Base-by-base conservation (phyloP, 176 grass and related monocot species). In the Phragmites australis region DNA sequence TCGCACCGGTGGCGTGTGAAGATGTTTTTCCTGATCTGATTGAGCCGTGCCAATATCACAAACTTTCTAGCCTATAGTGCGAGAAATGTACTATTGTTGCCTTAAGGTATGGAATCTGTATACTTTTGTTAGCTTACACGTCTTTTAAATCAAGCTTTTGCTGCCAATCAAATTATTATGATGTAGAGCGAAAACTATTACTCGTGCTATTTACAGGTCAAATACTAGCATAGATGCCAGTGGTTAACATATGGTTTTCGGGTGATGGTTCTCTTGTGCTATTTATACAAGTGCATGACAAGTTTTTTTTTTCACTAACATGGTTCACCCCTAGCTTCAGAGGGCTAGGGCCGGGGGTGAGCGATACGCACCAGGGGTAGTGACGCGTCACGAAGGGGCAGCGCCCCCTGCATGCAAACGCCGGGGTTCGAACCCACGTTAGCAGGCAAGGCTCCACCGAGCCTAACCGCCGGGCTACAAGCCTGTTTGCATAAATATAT, bases 11-110 rank as follows among this genome's bases (percentile, higher is more conserved):
- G 6, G 26, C 17, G 3, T 49, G 70, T 7, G 12, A 17, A 16
- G 4, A 1, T 25, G 21, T 45, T 39, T 30, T 29, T 19, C 25
- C 59, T 5, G 61, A 57, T 88, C 44, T 85, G 90, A 92, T 92
- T 92, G 90, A 89, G 87, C 87, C 90, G 87, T 89, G 87, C 90
- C 90, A 89, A 92, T 92, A 92, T 92, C 90, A 66, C 45, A 86
- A 85, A 48, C 84, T 81, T 87, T 70, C 80, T 62, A 54, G 75
- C 69, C 86, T 80, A 39, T 30, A 22, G 4, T 18, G n/a, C 27
- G n/a, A n/a, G n/a, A n/a, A 70, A 45, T 10, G 44, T 50, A 0
- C 48, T 21, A 13, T 22, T 78, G 22, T n/a, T 49, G 72, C 37
- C 22, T 63, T 30, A 68, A 89, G 87, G 77, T 89, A 81, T 75